These are phyloP conservation scores for Lodderomyces pseudojiufengensis DNA, from an alignment of 1,139 yeast species.

Conservation along the genomic window DNA sequence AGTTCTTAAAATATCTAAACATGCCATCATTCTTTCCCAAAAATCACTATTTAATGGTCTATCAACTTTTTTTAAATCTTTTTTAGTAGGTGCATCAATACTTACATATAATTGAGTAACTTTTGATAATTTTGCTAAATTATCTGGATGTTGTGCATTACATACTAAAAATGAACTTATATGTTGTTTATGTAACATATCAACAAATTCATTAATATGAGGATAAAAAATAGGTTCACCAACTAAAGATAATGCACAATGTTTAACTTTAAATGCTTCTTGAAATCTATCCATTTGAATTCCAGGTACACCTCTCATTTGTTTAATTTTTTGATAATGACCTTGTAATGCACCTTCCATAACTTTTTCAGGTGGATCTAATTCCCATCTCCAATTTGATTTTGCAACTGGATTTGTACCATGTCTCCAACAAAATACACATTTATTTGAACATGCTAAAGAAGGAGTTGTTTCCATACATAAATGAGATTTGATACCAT, in stretches of 20 bases:
- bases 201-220: conserved; percentile 78
- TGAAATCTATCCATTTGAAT: conserved; percentile 85
- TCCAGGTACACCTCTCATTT: conserved; percentile 95
- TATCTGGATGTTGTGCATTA: conserved; percentile 93
- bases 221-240: conserved; percentile 96
- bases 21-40: conserved; percentile 83
- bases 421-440: conserved; percentile 97
- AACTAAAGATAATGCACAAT: conserved; percentile 87
- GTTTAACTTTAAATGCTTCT: conserved; percentile 84
- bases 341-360: conserved; percentile 84
- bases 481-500: conserved; percentile 83
- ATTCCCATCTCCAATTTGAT: conserved; percentile 90
- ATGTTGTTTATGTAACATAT: conserved; percentile 69
- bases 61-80: conserved; percentile 76
- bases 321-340: conserved; percentile 87
- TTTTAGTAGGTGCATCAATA: conserved; percentile 86
- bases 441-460: conserved; percentile 87
- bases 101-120: conserved; percentile 92
- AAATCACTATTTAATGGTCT: conserved; percentile 86
- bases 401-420: conserved; percentile 97
- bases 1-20: conserved; percentile 75
- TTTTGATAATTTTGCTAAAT: conserved; percentile 60
- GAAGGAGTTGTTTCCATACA: conserved; percentile 98
- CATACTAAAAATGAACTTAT: conserved; percentile 89
- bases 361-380: conserved; percentile 82